Conservation (phyloP, 202 grass and related monocot genomes). For the Eragrostis tef region DNA sequence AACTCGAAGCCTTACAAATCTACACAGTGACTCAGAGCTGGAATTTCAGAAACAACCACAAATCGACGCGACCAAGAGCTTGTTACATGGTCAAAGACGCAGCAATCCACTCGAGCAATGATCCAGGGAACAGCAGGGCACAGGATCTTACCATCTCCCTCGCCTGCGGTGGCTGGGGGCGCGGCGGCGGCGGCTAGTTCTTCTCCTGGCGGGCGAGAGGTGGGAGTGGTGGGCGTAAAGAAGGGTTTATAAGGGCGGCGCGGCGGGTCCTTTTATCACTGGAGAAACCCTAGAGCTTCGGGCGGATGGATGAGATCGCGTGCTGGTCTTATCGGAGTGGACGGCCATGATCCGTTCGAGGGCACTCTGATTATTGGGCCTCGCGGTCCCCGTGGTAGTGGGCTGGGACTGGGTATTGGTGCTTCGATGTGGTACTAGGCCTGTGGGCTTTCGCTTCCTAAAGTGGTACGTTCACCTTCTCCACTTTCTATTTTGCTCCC, state of each 20-base stretch:
- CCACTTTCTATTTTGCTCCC: not conserved
- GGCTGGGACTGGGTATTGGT: not conserved
- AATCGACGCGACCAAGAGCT: not conserved
- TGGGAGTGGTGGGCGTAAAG: not conserved
- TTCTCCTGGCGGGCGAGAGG: conserved; percentile 27
- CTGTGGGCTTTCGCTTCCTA: not conserved
- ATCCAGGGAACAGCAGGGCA: not conserved
- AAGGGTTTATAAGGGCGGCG: conserved; percentile 47
- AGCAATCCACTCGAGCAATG: not conserved
- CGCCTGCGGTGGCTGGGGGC: not conserved
- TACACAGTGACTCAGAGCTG: not conserved
- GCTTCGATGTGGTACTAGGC: not conserved
- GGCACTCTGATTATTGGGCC: not conserved
- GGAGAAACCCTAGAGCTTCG: conserved; percentile 51
- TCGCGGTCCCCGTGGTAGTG: not conserved
- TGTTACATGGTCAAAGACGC: not conserved
- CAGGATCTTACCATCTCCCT: conserved; percentile 57
- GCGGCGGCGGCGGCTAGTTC: conserved; percentile 30
- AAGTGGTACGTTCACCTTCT: not conserved
- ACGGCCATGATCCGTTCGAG: conserved; percentile 4
- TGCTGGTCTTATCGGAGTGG: not conserved
- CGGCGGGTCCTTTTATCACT: conserved; percentile 18
- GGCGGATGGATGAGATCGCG: conserved; percentile 23
- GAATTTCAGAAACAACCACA: not conserved
- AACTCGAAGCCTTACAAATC: not conserved